Percentiles rank a stretch among this genome's conserved stretches.
Conservation (phyloP, 2,329 filamentous ascomycete species). For the Fusarium marasasianum region DNA sequence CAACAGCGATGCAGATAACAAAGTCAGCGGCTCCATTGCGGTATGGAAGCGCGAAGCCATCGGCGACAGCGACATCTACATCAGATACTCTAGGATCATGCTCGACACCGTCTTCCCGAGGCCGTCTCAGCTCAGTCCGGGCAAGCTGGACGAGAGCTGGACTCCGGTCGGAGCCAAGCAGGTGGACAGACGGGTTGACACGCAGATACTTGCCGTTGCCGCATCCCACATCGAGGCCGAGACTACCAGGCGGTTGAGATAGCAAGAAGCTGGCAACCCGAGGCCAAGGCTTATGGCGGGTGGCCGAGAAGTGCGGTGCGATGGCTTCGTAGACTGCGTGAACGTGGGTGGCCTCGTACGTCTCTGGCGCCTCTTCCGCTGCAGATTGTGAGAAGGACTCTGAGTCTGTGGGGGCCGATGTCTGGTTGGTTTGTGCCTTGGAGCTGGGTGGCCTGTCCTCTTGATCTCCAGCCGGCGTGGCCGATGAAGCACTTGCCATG, state of each 20-base stretch:
- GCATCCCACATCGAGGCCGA: conserved; percentile 93
- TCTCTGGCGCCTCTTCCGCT: conserved; percentile 52
- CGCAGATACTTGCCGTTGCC: conserved; percentile 96
- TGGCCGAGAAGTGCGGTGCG: conserved; percentile 84
- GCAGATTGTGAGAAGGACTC: conserved; percentile 28
- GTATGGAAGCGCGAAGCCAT: conserved; percentile 86
- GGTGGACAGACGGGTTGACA: conserved; percentile 80
- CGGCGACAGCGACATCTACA: conserved; percentile 79
- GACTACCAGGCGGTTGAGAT: conserved; percentile 70
- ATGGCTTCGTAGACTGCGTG: conserved; percentile 92
- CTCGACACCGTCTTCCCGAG: conserved; percentile 19
- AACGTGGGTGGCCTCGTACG: conserved; percentile 87
- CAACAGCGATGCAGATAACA: conserved; percentile 90
- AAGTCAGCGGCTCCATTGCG: conserved; percentile 73
- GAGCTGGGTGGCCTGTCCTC: conserved; percentile 27
- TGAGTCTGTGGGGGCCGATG: neutral
- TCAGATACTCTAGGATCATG: conserved; percentile 46
- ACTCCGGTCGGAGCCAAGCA: conserved; percentile 87
- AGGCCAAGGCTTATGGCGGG: conserved; percentile 88
- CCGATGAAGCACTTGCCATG: conserved; percentile 42
- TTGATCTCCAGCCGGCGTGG: conserved; percentile 33
- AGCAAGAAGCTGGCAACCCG: conserved; percentile 83
- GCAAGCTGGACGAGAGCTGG: conserved; percentile 64
- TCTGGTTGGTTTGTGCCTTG: conserved; percentile 20
- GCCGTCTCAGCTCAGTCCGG: conserved; percentile 40